phyloP scores from a whole-genome alignment of 2,329 filamentous ascomycete species.

The Oidium heveae region DNA sequence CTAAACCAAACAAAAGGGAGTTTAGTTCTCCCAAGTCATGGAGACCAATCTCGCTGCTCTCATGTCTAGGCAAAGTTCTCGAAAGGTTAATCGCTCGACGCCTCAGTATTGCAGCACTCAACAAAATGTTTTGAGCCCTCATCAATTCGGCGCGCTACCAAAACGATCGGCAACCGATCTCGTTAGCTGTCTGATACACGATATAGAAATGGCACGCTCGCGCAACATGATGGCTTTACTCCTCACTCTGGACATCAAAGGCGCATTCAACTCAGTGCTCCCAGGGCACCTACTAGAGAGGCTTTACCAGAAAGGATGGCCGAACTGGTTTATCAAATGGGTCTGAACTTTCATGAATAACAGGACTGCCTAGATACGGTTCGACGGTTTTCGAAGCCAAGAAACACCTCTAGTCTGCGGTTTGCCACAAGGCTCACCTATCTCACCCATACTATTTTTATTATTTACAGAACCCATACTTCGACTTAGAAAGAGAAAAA shows the following conservation, averaged over 20 bases:
- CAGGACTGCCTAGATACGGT: too few species aligned
- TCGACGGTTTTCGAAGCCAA: too few species aligned
- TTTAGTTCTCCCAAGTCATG: too few species aligned
- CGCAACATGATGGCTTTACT: neutral
- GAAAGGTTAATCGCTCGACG: neutral
- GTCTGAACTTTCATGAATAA: too few species aligned
- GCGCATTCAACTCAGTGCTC: neutral
- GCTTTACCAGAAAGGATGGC: neutral
- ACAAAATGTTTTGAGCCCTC: neutral
- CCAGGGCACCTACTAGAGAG: neutral
- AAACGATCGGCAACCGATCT: neutral
- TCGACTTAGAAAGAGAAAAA: too few species aligned
- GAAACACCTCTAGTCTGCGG: too few species aligned
- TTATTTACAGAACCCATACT: neutral
- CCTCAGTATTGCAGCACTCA: neutral
- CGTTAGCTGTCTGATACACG: too few species aligned
- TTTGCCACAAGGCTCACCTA: neutral
- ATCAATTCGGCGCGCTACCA: neutral
- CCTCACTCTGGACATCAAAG: neutral
- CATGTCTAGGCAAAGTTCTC: neutral
- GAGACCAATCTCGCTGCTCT: neutral
- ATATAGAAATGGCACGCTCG: too few species aligned
- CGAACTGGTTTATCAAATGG: neutral
- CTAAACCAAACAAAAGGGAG: too few species aligned
- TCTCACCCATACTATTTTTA: neutral